Evolutionary conservation across 352 stramenopile genomes (phyloP), one percentile per base, ranked within the genome.

Genomic region (Globisporangium canariense): DNA sequence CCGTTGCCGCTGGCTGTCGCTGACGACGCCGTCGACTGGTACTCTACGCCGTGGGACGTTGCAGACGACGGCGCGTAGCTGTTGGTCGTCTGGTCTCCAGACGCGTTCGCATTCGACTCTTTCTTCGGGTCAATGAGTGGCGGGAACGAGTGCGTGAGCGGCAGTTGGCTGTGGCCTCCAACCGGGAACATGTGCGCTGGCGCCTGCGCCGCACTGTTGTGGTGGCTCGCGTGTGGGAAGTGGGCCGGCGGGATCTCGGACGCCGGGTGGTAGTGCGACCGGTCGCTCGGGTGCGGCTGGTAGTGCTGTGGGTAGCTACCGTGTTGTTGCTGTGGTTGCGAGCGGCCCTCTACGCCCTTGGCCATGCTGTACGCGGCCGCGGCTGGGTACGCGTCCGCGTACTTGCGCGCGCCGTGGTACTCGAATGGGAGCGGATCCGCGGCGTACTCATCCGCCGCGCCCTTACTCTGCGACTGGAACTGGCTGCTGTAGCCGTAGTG

Each of bases 341-440:
- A 28, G 30, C 55, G 62, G 41, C n/a, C 20, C 25, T 63, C 63
- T 0, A 54, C 16, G 25, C 18, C 30, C 47, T 68, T 68, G 28
- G 14, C 25, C 53, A 67, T 67, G 14, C 7, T 38, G 62, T 61
- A 67, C 10, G 49, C 50, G 5, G 40, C 22, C 47, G 28, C 30
- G 36, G 28, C 30, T 13, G 56, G 6, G 49, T 82, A 83, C 55
- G 74, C 62, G 55, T 84, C 73, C 22, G 64, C 55, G 64, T 79
- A 82, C 55, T 75, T 78, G 65, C 78, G 82, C 62, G 80, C 77
- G 58, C 75, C 75, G 61, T 62, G 80, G 69, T 94, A 94, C 60
- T 94, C 83, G 62, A 94, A 94, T 0, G 85, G 85, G 2, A 94
- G 66, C 25, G 85, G 85, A 59, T 94, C 83, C 4, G 83, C 81